Percentiles rank a stretch among this genome's conserved stretches.
Evolutionary conservation across 1,284 basidiomycete genomes (phyloP).

Genomic region (Trichosporon coremiiforme): DNA sequence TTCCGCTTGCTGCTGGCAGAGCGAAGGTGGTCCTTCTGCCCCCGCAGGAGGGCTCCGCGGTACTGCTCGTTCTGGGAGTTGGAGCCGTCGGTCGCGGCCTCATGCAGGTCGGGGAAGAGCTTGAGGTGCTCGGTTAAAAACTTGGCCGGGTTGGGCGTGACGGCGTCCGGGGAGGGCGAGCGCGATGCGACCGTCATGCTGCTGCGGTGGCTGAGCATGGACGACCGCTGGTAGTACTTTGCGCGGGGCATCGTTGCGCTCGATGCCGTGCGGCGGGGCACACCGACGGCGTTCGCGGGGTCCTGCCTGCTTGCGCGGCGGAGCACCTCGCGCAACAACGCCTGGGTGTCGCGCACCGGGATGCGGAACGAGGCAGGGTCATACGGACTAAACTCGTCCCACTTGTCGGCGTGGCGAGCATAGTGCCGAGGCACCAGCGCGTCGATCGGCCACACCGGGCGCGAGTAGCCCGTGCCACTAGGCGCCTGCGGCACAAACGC

Average conservation of each 20-base stretch:
- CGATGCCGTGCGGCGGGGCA: conserved; percentile 11
- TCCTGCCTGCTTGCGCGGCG: conserved; percentile 6
- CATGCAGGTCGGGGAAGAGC: conserved; percentile 17
- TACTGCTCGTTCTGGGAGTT: conserved; percentile 16
- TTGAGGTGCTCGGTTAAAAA: conserved; percentile 15
- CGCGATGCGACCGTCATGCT: not conserved
- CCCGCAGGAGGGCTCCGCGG: conserved; percentile 2
- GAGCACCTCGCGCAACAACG: conserved; percentile 14
- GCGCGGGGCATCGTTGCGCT: not conserved
- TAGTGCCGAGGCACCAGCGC: conserved; percentile 16
- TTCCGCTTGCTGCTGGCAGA: not conserved
- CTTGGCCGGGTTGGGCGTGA: conserved; percentile 11
- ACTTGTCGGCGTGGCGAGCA: conserved; percentile 4
- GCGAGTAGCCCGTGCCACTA: conserved; percentile 12
- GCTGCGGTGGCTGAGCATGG: conserved; percentile 3
- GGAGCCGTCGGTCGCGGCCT: conserved; percentile 11
- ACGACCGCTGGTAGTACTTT: conserved; percentile 1
- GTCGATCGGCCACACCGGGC: conserved; percentile 15
- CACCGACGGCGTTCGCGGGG: conserved; percentile 13
- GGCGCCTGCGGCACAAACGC: not conserved
- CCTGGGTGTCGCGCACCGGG: conserved; percentile 4
- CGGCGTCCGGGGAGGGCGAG: not conserved
- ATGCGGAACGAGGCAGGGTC: conserved; percentile 16
- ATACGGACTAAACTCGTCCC: conserved; percentile 19
- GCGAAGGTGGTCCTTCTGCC: conserved; percentile 15